Evolutionary conservation across 192 early-diverging fungal species (phyloP), one percentile per base, ranked within the genome.

Genomic region (Chytriomyces sp.): DNA sequence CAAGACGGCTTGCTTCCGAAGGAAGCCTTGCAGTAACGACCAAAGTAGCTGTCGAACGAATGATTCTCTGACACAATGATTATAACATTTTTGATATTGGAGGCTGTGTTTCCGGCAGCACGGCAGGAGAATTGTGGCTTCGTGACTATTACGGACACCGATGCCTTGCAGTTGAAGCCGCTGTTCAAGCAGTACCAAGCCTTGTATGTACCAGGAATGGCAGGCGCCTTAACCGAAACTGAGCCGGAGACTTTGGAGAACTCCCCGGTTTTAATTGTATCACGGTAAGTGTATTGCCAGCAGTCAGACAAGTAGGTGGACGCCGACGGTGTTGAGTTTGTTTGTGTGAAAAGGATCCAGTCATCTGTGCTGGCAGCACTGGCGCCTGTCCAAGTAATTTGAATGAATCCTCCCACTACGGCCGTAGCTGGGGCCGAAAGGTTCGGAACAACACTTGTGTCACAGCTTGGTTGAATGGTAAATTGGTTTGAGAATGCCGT

Each of bases 1-100:
- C 66, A 69, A 17, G 32, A n/a, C 38, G 66, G 66, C 2, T 56
- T 26, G 26, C 31, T 36, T n/a, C 53, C 12, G 3, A 34, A 19
- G 28, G 66, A 31, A 36, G 66, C 66, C 57, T 69, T 49, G 49
- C 66, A 69, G 66, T 69, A 69, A n/a, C 33, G 17, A 8, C 66
- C 66, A 56, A 37, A 69, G 66, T 69, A 69, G 26, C 8, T 25
- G 38, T 69, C 66, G 37, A 69, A 69, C 17, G 53, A 57, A 30
- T 69, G 66, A 53, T 69, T 69, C 37, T 69, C 66, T 10, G 52
- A 56, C 25, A 69, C 30, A 36, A 69, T 39, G 12, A 33, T 37
- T 34, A 69, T 58, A 3, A 69, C 53, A 53, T 69, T 49, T 31
- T 66, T 33, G 52, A 69, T 69, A 10, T 55, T 69, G 52, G 53